Percentiles rank a stretch among this genome's conserved stretches.
phyloP scores from a whole-genome alignment of 2,329 filamentous ascomycete genomes.

The Aspergillus sp. region DNA sequence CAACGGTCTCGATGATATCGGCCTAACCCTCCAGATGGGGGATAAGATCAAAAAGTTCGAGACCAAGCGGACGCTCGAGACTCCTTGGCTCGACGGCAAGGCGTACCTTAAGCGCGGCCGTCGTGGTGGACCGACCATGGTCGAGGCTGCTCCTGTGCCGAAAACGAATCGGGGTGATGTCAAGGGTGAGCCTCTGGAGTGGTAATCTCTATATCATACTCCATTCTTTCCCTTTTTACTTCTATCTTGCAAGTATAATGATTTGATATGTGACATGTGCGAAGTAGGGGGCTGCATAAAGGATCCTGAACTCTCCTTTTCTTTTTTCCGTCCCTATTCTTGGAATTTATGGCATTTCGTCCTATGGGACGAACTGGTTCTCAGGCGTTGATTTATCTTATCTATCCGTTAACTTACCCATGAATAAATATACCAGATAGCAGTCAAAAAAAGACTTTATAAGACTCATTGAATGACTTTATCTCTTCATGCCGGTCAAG shows the following conservation, averaged over 20 bases:
- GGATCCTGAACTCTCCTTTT: not conserved
- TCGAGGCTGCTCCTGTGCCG: constrained; percentile 69
- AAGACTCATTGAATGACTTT: not conserved
- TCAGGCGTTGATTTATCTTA: not conserved
- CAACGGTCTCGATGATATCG: constrained; percentile 94
- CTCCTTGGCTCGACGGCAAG: constrained; percentile 87
- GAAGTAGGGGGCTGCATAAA: not conserved
- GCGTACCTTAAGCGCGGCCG: constrained; percentile 66
- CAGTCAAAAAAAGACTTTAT: not conserved
- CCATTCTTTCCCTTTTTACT: constrained; percentile 2
- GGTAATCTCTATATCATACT: constrained; percentile 55
- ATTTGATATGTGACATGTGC: not conserved
- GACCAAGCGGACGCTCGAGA: constrained; percentile 70
- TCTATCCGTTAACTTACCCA: not conserved
- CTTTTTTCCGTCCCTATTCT: not conserved
- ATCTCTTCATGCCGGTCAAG: no score
- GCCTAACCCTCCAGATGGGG: constrained; percentile 87
- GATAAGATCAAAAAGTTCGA: constrained; percentile 86
- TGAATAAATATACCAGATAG: not conserved
- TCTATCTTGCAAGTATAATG: constrained; percentile 33
- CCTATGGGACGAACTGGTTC: not conserved
- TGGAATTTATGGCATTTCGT: not conserved
- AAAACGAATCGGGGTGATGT: constrained; percentile 86
- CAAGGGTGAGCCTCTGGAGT: constrained; percentile 83
- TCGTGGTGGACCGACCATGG: constrained; percentile 57